Evolutionary conservation across 176 grass and related monocot genomes (phyloP), one percentile per base, ranked within the genome.

Genomic region (Eremochloa ophiuroides): DNA sequence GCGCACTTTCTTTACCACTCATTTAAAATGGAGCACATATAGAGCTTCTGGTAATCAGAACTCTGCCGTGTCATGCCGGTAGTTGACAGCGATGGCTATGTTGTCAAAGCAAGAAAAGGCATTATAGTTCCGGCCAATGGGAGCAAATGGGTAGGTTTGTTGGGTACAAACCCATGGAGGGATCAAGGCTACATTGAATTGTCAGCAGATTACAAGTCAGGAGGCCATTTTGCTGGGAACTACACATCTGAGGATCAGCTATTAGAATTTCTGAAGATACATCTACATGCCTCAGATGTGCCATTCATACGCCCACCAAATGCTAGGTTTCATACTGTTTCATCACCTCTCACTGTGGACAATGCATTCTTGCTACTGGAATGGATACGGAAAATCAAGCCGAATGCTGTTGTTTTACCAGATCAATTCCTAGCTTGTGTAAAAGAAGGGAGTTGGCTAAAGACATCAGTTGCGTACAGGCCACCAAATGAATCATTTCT

Each of bases 101-200:
- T 81, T 2, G 53, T 87, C 16, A 76, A 12, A n/a, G 1, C 22
- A 43, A 86, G 64, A 29, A 59, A 51, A 11, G 17, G 62, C 17
- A 77, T 95, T 67, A 47, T 95, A 5, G 87, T 95, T 87, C 93
- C 93, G n/a, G 87, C 89, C 7, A 85, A 80, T 23, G 87, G 85
- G 26, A 88, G 93, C 75, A 92, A 92, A 55, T 95, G 93, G 93
- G 71, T 70, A 12, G 40, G 22, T 30, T 77, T 95, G 79, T 39
- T 95, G 64, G 78, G 78, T 60, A 59, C 70, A 41, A 92, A 95
- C 76, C 93, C 93, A 47, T 95, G 93, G 87, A 87, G 78, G 81
- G 37, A 8, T 1, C 29, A 70, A 3, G 70, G 53, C 0, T 90
- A 88, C 14, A 16, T 95, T 46, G 89, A 85, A 80, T 62, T 95